These are phyloP conservation scores for Skeletonema menzelii DNA, from an alignment of 108 stramenopile genomes.

Conservation along the genomic window DNA sequence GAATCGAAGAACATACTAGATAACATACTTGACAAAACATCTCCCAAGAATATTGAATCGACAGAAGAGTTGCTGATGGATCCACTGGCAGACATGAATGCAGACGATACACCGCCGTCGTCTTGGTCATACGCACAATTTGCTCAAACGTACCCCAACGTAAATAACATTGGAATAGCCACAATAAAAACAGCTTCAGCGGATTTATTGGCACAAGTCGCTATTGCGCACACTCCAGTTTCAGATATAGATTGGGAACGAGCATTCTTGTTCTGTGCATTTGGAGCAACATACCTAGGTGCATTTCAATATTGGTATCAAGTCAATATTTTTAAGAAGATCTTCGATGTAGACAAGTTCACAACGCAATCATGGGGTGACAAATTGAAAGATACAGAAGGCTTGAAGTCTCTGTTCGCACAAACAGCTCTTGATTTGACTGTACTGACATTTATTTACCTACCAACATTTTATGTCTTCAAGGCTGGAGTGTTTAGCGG, in stretches of 20 bases:
- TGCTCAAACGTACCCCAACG: constrained; percentile 48
- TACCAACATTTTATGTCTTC: constrained; percentile 77
- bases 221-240: constrained; percentile 51
- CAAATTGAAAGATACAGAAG: constrained; percentile 54
- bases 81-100: background rate
- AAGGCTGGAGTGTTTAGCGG: constrained; percentile 67
- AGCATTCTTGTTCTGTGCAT: constrained; percentile 47
- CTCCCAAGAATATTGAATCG: background rate
- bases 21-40: background rate
- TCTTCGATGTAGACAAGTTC: constrained; percentile 69
- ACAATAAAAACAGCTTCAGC: constrained; percentile 56
- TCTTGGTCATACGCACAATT: constrained; percentile 52
- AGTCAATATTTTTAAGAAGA: constrained; percentile 64
- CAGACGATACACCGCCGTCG: background rate
- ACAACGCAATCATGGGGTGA: constrained; percentile 54
- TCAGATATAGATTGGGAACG: constrained; percentile 46
- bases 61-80: background rate
- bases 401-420: constrained; percentile 52
- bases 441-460: constrained; percentile 55
- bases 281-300: constrained; percentile 56
- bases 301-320: constrained; percentile 78
- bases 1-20: background rate
- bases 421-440: constrained; percentile 66
- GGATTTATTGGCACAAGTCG: constrained; percentile 53
- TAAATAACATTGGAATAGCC: constrained; percentile 61